Evolutionary conservation across 2,329 filamentous ascomycete genomes (phyloP).

Genomic region (Aureobasidium leucospermi): DNA sequence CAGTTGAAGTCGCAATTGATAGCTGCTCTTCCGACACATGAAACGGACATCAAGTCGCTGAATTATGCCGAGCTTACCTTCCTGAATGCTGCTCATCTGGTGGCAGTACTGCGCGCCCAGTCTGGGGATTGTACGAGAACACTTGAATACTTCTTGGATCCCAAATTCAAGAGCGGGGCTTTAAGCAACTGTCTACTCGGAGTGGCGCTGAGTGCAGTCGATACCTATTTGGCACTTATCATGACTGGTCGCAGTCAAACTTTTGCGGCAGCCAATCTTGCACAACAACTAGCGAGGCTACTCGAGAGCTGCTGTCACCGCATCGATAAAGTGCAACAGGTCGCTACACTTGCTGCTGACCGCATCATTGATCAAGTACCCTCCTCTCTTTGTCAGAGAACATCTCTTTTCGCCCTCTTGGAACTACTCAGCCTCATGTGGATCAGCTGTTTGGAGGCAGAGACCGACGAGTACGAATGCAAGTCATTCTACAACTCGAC

Average conservation of each 20-base stretch:
- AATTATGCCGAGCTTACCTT: constrained; percentile 91
- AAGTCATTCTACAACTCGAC: constrained; percentile 71
- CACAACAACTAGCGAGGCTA: constrained; percentile 75
- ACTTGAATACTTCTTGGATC: constrained; percentile 89
- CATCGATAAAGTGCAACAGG: constrained; percentile 83
- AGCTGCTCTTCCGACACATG: constrained; percentile 65
- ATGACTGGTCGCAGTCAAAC: constrained; percentile 62
- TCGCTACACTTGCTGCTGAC: constrained; percentile 75
- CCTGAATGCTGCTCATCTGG: constrained; percentile 78
- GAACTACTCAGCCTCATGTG: constrained; percentile 93
- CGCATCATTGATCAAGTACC: constrained; percentile 78
- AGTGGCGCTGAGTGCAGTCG: constrained; percentile 62
- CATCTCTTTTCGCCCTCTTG: constrained; percentile 83
- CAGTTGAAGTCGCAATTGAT: constrained; percentile 74
- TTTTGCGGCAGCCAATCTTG: constrained; percentile 89
- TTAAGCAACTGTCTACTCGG: constrained; percentile 57
- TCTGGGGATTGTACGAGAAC: constrained; percentile 86
- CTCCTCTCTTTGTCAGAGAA: constrained; percentile 81
- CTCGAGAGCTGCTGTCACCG: constrained; percentile 90
- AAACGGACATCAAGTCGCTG: constrained; percentile 70
- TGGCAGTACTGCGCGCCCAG: constrained; percentile 80
- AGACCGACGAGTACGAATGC: constrained; percentile 89
- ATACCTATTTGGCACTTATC: constrained; percentile 71
- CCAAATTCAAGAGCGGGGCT: constrained; percentile 59
- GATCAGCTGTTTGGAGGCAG: constrained; percentile 86